Evolutionary conservation across 495 filamentous ascomycete genomes (phyloP), one percentile per base, ranked within the genome.

Genomic region (Hyaloscypha variabilis): DNA sequence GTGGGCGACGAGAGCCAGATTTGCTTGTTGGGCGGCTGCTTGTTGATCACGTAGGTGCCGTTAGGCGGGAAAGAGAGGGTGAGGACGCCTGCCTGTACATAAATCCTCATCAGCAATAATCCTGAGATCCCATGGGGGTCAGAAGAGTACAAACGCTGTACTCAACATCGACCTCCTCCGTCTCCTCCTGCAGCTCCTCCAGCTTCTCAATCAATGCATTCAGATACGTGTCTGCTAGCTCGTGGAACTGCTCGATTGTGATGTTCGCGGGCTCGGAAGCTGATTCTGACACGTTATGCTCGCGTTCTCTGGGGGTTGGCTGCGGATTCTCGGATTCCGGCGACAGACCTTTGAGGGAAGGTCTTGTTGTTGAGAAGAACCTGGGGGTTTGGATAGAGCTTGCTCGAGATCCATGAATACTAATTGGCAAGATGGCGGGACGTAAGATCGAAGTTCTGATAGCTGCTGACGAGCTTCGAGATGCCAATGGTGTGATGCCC

Each of bases 21-120:
- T 76, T 99, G 95, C 79, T 90, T 92, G 82, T 96, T 98, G 23
- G 93, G 92, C 0, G 95, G 95, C 76, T 98, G 95, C 79, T 99
- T 99, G 84, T 98, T 98, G 73, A 99, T 81, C 2, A 98, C 90
- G 69, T 93, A 99, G 25, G 86, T 93, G 56, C 94, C 94, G 14
- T 84, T 73, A 0, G 83, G 77, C 1, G 83, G 79, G 49, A 90
- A 77, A 24, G 74, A 77, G 64, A 98, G 75, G 64, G 87, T 94
- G 58, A 99, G 77, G 53, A 98, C 92, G 54, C 95, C 96, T 58
- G 91, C 85, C 91, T 96, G 67, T 46, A 14, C 26, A 23, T 50
- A 1, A 4, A 56, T 65, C 72, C 31, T 21, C 11, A 28, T 63
- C 65, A 55, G 55, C 25, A 60, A 55, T 46, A 4, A 46, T 0